Evolutionary conservation across 768 basidiomycete genomes (phyloP).

Genomic region (Auricularia sp.): DNA sequence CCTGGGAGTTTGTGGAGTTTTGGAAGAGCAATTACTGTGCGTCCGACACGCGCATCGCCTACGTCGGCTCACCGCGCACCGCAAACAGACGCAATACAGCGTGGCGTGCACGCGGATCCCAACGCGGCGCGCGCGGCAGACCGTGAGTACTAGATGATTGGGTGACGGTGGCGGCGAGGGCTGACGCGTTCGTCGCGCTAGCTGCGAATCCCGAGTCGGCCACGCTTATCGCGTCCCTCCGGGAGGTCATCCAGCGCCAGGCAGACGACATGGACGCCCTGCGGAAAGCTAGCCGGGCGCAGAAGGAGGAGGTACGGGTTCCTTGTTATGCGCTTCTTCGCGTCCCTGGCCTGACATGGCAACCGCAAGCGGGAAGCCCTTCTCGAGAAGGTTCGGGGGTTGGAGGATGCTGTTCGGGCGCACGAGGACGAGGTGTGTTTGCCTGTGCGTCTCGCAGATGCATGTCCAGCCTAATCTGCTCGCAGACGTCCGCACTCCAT

Average conservation of each 20-base stretch:
- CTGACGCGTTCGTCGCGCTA: background rate
- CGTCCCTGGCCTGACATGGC: conserved; percentile 1
- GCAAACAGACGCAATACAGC: conserved; percentile 59
- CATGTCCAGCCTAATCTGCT: background rate
- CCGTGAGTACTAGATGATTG: conserved; percentile 30
- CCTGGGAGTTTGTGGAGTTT: conserved; percentile 97
- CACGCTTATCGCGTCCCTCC: conserved; percentile 73
- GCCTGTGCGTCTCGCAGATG: background rate
- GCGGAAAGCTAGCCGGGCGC: conserved; percentile 9
- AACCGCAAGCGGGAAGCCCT: background rate
- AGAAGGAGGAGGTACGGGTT: conserved; percentile 30
- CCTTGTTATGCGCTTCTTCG: conserved; percentile 2
- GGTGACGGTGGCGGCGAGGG: background rate
- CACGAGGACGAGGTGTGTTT: background rate
- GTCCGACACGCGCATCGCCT: background rate
- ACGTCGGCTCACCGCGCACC: background rate
- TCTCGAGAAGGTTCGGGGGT: background rate
- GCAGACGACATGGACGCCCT: conserved; percentile 35
- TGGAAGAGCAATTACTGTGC: conserved; percentile 96
- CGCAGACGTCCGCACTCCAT: background rate
- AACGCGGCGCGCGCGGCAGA: conserved; percentile 50
- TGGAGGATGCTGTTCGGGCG: background rate
- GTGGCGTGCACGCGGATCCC: conserved; percentile 61
- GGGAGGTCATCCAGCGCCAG: conserved; percentile 75
- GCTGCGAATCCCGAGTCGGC: conserved; percentile 51